Percentiles rank a stretch among this genome's conserved stretches.
These are phyloP conservation scores for Irpex sp. DNA, from an alignment of 1,284 basidiomycete species.

Conservation along the genomic window DNA sequence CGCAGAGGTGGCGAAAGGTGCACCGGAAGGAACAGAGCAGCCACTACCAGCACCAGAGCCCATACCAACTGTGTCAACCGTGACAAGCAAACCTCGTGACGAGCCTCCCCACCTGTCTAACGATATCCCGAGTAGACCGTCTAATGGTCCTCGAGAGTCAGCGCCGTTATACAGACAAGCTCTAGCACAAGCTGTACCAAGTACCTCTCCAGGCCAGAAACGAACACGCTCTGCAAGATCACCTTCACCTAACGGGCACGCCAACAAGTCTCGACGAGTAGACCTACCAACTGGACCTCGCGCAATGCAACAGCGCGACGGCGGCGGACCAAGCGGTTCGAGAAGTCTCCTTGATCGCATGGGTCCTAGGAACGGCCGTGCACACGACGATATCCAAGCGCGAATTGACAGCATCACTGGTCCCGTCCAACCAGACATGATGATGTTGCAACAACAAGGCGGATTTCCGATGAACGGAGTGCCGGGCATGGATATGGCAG, in stretches of 20 bases:
- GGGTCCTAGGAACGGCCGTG: constrained; percentile 37
- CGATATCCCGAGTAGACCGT: constrained; percentile 37
- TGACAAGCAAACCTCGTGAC: constrained; percentile 16
- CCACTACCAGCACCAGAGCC: constrained; percentile 33
- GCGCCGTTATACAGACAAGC: constrained; percentile 62
- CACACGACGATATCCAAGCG: constrained; percentile 68
- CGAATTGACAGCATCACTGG: constrained; percentile 74
- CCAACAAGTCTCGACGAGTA: constrained; percentile 64
- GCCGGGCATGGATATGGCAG: constrained; percentile 60
- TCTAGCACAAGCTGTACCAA: constrained; percentile 58
- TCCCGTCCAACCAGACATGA: constrained; percentile 48
- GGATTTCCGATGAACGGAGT: constrained; percentile 44
- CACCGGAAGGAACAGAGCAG: constrained; percentile 40
- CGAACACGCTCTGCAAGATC: constrained; percentile 69
- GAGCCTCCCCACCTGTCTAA: constrained; percentile 26
- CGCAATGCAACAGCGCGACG: constrained; percentile 54
- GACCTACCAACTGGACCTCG: constrained; percentile 77
- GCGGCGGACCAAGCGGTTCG: constrained; percentile 29
- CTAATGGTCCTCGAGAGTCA: constrained; percentile 8
- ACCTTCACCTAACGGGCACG: constrained; percentile 60
- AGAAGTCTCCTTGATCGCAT: constrained; percentile 75
- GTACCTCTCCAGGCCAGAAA: constrained; percentile 55
- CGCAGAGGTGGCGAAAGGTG: constrained; percentile 67
- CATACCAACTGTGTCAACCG: constrained; percentile 3
- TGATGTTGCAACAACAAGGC: constrained; percentile 47